Evolutionary conservation across 768 basidiomycete genomes (phyloP).

Genomic region (Omphalotus guepiniiformis): DNA sequence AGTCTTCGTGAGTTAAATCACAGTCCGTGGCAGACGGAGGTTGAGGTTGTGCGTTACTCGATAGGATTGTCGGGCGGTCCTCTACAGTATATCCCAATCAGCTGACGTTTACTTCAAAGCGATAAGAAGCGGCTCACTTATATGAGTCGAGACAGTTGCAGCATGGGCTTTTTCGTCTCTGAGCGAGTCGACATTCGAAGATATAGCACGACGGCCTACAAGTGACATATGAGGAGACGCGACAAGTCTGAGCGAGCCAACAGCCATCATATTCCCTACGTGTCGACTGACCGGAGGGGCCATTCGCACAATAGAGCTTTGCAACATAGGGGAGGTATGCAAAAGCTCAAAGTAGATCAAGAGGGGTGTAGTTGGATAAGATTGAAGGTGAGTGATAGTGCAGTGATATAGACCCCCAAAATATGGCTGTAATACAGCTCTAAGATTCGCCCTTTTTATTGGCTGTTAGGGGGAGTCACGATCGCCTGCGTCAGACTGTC

Average conservation of each 20-base stretch:
- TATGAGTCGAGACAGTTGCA: slow-evolving; percentile 16
- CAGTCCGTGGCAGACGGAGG: neutral
- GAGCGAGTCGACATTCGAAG: slow-evolving; percentile 12
- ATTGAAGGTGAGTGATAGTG: neutral
- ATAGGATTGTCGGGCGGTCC: neutral
- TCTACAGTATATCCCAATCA: neutral
- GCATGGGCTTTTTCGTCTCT: slow-evolving; percentile 17
- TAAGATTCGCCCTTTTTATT: too few species aligned
- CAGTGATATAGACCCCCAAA: neutral
- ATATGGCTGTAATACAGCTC: neutral
- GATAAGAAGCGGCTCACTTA: slow-evolving; percentile 13
- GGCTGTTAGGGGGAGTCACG: too few species aligned
- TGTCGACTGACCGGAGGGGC: slow-evolving; percentile 1
- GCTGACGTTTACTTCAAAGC: neutral
- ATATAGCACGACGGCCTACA: neutral
- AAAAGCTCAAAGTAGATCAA: neutral
- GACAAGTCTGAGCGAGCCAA: neutral
- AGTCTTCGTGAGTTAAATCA: neutral
- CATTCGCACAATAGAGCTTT: neutral
- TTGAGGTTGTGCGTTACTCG: slow-evolving; percentile 1
- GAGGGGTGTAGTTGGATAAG: neutral
- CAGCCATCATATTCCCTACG: neutral
- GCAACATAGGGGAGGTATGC: neutral
- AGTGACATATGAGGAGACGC: too few species aligned
- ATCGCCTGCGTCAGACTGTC: too few species aligned